These are phyloP conservation scores for Diutina mesorugosa DNA, from an alignment of 1,139 yeast genomes.

Conservation along the genomic window DNA sequence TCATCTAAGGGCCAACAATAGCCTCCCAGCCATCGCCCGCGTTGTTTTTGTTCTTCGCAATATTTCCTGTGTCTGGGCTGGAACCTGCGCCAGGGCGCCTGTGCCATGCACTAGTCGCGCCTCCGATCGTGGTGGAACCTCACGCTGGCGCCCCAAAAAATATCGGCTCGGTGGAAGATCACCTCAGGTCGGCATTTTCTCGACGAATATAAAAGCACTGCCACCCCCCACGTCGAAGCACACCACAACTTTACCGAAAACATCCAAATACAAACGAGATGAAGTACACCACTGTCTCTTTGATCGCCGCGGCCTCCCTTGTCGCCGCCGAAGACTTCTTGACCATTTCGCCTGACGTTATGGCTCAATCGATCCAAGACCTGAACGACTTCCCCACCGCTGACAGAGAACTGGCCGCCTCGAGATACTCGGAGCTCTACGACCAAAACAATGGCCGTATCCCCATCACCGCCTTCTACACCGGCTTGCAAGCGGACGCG, in stretches of 20 bases:
- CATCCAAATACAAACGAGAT: neutral
- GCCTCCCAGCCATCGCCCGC: neutral
- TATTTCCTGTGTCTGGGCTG: neutral
- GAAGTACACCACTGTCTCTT: neutral
- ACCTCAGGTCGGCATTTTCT: neutral
- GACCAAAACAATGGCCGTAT: neutral
- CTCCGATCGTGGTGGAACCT: neutral
- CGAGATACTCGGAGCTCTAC: neutral
- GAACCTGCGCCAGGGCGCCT: neutral
- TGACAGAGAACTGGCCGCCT: neutral
- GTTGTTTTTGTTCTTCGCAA: neutral
- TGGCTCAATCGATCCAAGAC: neutral
- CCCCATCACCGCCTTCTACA: neutral
- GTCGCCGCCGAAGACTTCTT: neutral
- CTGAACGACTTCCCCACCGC: neutral
- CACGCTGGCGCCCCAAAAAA: neutral
- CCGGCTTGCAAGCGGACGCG: neutral
- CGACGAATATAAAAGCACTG: neutral
- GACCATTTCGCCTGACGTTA: constrained; percentile 1
- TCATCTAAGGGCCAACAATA: neutral
- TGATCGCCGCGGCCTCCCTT: neutral
- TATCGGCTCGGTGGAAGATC: neutral
- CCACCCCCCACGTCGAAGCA: neutral
- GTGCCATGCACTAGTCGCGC: neutral
- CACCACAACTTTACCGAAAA: neutral